Evolutionary conservation across 352 stramenopile species (phyloP).

Genomic region (Thalassiosira hispida): DNA sequence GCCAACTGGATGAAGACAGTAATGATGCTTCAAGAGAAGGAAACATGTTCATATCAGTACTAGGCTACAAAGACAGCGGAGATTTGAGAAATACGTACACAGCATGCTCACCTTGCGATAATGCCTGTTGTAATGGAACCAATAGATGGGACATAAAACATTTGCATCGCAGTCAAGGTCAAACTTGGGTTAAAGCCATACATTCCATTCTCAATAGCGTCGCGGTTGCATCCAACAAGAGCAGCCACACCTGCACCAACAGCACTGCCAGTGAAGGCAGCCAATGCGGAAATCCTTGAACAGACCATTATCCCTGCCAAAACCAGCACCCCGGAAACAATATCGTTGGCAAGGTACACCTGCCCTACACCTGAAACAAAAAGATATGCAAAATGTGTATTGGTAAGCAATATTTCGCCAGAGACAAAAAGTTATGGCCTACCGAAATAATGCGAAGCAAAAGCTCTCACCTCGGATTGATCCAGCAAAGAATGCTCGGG

Average conservation of each 20-base stretch:
- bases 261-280: slow-evolving; percentile 34
- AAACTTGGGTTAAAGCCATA: slow-evolving; percentile 53
- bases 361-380: slow-evolving; percentile 28
- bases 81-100: too few species aligned
- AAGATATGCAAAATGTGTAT: too few species aligned
- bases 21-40: too few species aligned
- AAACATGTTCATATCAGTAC: too few species aligned
- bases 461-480: slow-evolving; percentile 33
- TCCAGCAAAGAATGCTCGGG: slow-evolving; percentile 44
- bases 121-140: slow-evolving; percentile 16
- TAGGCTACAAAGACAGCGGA: too few species aligned
- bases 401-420: too few species aligned
- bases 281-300: slow-evolving; percentile 43
- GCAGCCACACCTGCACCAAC: slow-evolving; percentile 31
- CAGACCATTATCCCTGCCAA: slow-evolving; percentile 44
- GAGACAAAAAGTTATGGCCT: too few species aligned
- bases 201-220: slow-evolving; percentile 37
- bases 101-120: too few species aligned
- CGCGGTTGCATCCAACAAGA: slow-evolving; percentile 17
- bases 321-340: slow-evolving; percentile 41
- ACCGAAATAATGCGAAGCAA: slow-evolving; percentile 2
- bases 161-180: slow-evolving; percentile 38
- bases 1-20: slow-evolving; percentile 50
- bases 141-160: slow-evolving; percentile 57
- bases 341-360: slow-evolving; percentile 54